Percentiles rank a stretch among this genome's conserved stretches.
These are phyloP conservation scores for Ceratocystiopsis minuta DNA, from an alignment of 2,329 filamentous ascomycete genomes.

Conservation along the genomic window DNA sequence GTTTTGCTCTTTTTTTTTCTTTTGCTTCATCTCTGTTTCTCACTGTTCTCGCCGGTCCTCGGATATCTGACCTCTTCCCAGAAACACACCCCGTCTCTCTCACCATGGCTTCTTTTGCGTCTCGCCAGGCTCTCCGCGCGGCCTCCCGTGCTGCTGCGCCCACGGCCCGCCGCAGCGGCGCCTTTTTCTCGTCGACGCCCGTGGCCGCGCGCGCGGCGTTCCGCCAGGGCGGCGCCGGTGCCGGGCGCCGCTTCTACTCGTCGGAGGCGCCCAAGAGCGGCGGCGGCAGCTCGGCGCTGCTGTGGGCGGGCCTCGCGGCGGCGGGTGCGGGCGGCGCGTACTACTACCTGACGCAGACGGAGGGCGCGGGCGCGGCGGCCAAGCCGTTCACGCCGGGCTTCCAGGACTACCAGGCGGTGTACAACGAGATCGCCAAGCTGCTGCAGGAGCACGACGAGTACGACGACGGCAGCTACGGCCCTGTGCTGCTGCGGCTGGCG, in stretches of 20 bases:
- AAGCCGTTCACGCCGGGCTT: constrained; percentile 55
- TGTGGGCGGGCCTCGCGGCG: constrained; percentile 42
- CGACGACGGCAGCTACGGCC: constrained; percentile 90
- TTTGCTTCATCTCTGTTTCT: no score
- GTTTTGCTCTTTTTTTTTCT: no score
- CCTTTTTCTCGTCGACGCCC: constrained; percentile 28
- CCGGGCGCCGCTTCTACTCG: constrained; percentile 61
- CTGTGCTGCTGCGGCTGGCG: constrained; percentile 73
- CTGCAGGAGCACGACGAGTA: constrained; percentile 87
- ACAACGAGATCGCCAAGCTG: constrained; percentile 63
- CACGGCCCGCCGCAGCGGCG: constrained; percentile 2
- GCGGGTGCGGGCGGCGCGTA: constrained; percentile 46
- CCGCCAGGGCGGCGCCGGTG: constrained; percentile 36
- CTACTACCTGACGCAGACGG: constrained; percentile 45
- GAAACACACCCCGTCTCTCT: not conserved
- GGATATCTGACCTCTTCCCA: no score
- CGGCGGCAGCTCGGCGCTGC: constrained; percentile 16
- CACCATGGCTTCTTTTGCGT: constrained; percentile 25
- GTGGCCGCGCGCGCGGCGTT: constrained; percentile 49
- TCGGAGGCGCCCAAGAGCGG: constrained; percentile 42
- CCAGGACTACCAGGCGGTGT: constrained; percentile 89
- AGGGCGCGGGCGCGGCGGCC: constrained; percentile 27
- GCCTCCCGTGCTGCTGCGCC: constrained; percentile 34
- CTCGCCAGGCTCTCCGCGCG: constrained; percentile 37
- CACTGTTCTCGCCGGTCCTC: no score